Conservation (phyloP, 139 green algal genomes). For the Asterochloris sp. region DNA sequence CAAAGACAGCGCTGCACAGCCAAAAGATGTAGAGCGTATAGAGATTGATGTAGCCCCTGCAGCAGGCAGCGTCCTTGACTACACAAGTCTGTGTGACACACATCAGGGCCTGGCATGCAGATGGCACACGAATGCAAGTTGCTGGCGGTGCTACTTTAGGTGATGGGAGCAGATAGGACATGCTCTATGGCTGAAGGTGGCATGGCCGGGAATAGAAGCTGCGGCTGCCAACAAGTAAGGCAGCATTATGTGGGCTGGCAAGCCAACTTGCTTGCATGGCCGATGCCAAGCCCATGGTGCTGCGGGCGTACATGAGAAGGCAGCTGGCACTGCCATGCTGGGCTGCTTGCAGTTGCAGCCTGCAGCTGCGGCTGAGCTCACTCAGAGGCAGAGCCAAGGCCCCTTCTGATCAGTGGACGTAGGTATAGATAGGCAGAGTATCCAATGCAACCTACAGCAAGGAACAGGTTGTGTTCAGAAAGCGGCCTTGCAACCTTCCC, state of each 20-base stretch:
- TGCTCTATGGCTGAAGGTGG: no score
- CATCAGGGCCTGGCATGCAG: no score
- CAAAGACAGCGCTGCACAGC: slow-evolving; percentile 77
- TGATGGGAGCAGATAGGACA: background rate
- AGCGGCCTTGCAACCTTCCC: background rate
- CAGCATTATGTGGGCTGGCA: no score
- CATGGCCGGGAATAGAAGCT: no score
- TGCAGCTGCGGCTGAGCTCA: slow-evolving; percentile 12
- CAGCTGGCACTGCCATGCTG: no score
- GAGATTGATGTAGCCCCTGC: slow-evolving; percentile 79
- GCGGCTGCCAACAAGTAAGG: no score
- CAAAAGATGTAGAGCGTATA: slow-evolving; percentile 75
- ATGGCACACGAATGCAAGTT: background rate
- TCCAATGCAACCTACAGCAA: slow-evolving; percentile 29
- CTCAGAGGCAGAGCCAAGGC: slow-evolving; percentile 66
- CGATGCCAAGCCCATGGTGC: no score
- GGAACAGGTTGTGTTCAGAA: background rate
- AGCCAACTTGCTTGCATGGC: no score
- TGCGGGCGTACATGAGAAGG: no score
- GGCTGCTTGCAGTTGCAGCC: no score
- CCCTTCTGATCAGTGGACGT: slow-evolving; percentile 65
- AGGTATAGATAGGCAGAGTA: slow-evolving; percentile 77
- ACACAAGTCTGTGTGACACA: background rate
- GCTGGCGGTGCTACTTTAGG: background rate
- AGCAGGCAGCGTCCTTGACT: background rate